Evolutionary conservation across 208 protist species (phyloP).

Genomic region (Porcisia deanei): DNA sequence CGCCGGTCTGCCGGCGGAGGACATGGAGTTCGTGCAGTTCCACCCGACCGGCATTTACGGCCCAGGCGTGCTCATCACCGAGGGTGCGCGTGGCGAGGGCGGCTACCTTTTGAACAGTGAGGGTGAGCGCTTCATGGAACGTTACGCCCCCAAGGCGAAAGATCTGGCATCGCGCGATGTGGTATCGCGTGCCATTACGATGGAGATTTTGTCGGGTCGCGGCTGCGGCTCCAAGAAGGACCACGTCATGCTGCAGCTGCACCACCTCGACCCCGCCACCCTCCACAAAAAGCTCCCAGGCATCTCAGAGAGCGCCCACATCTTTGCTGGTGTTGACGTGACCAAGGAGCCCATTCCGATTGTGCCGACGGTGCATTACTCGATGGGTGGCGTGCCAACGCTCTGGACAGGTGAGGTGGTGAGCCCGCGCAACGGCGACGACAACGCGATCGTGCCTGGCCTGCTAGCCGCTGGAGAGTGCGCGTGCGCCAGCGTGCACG

Average conservation of each 20-base stretch:
- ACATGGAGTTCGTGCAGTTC: constrained; percentile 99
- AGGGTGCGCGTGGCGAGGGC: constrained; percentile 96
- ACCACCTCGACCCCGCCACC: constrained; percentile 96
- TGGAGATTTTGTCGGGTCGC: constrained; percentile 97
- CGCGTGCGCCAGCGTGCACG: constrained; percentile 98
- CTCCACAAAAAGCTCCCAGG: constrained; percentile 98
- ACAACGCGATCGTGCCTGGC: constrained; percentile 96
- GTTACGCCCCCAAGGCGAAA: constrained; percentile 98
- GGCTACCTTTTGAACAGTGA: constrained; percentile 98
- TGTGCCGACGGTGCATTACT: constrained; percentile 99
- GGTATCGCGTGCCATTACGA: constrained; percentile 98
- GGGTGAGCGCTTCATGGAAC: constrained; percentile 99
- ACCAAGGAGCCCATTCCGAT: constrained; percentile 99
- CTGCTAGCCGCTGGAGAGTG: constrained; percentile 98
- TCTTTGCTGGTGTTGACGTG: constrained; percentile 99
- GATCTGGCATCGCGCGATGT: constrained; percentile 99
- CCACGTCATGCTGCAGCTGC: constrained; percentile 98
- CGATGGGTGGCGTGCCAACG: constrained; percentile 96
- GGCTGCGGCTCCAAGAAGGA: constrained; percentile 96
- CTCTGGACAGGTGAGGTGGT: constrained; percentile 93
- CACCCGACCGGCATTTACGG: constrained; percentile 99
- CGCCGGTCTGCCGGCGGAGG: constrained; percentile 96
- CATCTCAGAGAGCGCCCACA: constrained; percentile 98
- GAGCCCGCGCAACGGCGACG: constrained; percentile 83
- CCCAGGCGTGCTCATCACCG: constrained; percentile 99